Conservation (phyloP, 306 rosid genomes). For the Quercus berberidifolia region DNA sequence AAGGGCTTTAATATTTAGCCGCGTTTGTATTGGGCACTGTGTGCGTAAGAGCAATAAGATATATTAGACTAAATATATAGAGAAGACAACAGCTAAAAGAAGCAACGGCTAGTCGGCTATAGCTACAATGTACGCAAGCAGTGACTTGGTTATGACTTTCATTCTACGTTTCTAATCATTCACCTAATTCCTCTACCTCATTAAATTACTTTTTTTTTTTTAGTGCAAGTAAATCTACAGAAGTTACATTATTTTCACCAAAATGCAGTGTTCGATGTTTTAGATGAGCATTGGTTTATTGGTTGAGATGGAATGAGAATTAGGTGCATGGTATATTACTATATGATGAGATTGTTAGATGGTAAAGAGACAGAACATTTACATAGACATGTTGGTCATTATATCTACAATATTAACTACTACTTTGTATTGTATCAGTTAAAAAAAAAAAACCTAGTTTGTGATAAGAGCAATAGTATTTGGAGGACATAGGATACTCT, state of each 20-base stretch:
- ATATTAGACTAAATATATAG: background rate
- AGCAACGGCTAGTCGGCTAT: background rate
- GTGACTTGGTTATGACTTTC: background rate
- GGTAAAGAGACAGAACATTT: too few relatives aligned
- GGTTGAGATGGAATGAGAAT: conserved; percentile 11
- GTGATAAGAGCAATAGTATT: too few relatives aligned
- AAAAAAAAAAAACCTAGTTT: too few relatives aligned
- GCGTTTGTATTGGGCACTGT: background rate
- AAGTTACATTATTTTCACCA: background rate
- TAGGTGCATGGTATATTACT: conserved; percentile 19
- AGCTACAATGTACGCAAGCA: background rate
- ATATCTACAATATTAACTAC: too few relatives aligned
- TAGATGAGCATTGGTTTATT: background rate
- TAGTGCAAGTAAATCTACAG: background rate
- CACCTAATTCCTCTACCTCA: background rate
- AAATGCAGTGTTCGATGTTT: conserved; percentile 9
- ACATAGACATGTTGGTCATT: too few relatives aligned
- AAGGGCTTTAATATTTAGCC: background rate
- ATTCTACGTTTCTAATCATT: conserved; percentile 2
- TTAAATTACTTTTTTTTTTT: background rate
- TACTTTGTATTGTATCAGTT: too few relatives aligned
- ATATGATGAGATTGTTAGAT: background rate
- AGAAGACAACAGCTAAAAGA: background rate
- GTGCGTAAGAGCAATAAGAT: background rate
- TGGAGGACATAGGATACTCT: too few relatives aligned